A percentile compares a stretch with the other conserved stretches of the same genome.
Evolutionary conservation across 164 flowering plant species (phyloP).

Genomic region (Vitis cinerea): DNA sequence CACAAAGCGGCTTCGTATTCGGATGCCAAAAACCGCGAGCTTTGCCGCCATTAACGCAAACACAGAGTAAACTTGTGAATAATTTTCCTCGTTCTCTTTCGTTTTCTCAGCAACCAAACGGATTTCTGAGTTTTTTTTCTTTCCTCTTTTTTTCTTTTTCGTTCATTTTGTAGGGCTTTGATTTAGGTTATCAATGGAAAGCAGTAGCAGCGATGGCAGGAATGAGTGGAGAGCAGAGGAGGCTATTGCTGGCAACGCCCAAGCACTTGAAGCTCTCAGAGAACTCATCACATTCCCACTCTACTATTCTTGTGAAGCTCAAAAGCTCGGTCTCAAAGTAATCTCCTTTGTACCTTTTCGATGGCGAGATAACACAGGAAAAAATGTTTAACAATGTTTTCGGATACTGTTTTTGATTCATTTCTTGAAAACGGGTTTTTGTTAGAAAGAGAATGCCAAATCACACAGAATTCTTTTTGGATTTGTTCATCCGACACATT

Average conservation of each 20-base stretch:
- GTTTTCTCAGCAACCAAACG: background rate
- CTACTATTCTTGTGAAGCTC: conserved; percentile 46
- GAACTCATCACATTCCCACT: conserved; percentile 76
- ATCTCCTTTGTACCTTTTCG: background rate
- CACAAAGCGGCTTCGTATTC: too few relatives aligned
- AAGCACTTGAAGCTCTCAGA: conserved; percentile 75
- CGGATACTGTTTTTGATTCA: background rate
- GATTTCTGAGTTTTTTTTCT: background rate
- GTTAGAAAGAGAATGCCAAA: too few relatives aligned
- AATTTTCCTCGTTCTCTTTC: too few relatives aligned
- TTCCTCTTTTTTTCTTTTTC: background rate
- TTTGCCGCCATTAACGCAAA: too few relatives aligned
- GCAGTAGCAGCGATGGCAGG: conserved; percentile 9
- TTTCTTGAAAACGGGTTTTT: background rate
- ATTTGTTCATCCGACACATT: background rate
- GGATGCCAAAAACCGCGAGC: too few relatives aligned
- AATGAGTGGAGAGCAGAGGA: conserved; percentile 67
- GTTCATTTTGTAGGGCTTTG: background rate
- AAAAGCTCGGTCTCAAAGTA: conserved; percentile 72
- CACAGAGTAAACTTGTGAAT: too few relatives aligned
- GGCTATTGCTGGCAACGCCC: conserved; percentile 68
- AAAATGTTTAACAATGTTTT: background rate
- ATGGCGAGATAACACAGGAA: too few relatives aligned
- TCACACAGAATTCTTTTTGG: too few relatives aligned
- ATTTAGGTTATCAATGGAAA: conserved; percentile 9